phyloP scores from a whole-genome alignment of 495 filamentous ascomycete genomes.

The Mytilinidion resinicola region DNA sequence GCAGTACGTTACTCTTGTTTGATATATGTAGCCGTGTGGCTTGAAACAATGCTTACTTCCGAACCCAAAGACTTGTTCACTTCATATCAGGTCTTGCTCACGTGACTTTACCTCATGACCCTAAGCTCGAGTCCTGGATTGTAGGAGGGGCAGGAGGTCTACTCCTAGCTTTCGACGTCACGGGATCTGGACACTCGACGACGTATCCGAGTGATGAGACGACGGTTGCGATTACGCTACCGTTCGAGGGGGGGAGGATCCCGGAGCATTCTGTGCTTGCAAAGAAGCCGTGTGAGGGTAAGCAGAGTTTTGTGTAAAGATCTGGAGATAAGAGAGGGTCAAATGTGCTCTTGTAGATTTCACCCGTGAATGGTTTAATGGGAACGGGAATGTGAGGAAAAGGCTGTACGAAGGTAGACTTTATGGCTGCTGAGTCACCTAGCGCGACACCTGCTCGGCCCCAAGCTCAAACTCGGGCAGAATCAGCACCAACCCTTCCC shows the following conservation, averaged over 20 bases:
- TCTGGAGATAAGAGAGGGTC: background rate
- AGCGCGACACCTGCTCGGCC: too few species aligned
- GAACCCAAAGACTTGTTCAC: constrained; percentile 8
- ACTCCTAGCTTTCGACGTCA: constrained; percentile 13
- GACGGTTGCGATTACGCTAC: constrained; percentile 15
- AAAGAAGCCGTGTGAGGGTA: constrained; percentile 7
- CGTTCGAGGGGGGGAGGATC: constrained; percentile 15
- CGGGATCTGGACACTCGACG: constrained; percentile 18
- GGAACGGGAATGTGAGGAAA: too few species aligned
- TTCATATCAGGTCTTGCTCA: constrained; percentile 17
- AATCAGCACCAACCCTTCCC: too few species aligned
- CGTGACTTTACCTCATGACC: constrained; percentile 9
- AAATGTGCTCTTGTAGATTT: too few species aligned
- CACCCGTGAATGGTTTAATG: too few species aligned
- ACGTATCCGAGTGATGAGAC: constrained; percentile 9
- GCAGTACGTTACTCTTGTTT: constrained; percentile 13
- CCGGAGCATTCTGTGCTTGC: constrained; percentile 10
- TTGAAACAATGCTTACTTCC: too few species aligned
- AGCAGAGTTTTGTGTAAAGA: constrained; percentile 14
- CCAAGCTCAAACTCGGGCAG: too few species aligned
- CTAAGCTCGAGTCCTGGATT: constrained; percentile 1
- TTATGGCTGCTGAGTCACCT: too few species aligned
- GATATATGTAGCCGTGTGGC: background rate
- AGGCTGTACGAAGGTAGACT: too few species aligned
- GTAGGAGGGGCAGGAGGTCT: constrained; percentile 14